These are phyloP conservation scores for Leptographium procerum DNA, from an alignment of 2,329 filamentous ascomycete species.

Conservation along the genomic window DNA sequence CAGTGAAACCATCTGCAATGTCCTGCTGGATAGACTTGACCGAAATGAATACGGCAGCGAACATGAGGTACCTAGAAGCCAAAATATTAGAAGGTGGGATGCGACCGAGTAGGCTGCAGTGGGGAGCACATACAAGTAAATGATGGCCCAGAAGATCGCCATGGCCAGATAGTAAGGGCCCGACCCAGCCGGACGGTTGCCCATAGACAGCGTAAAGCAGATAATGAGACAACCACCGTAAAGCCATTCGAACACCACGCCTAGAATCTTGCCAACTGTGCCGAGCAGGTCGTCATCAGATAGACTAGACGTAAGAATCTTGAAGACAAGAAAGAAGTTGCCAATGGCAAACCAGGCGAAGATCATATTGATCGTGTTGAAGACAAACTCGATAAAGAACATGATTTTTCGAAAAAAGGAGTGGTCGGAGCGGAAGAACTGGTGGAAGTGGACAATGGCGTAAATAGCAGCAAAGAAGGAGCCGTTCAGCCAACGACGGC, in stretches of 20 bases:
- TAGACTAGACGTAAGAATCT: conserved; percentile 83
- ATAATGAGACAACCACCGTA: conserved; percentile 87
- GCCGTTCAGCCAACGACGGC: conserved; percentile 94
- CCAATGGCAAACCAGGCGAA: conserved; percentile 98
- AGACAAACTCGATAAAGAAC: conserved; percentile 86
- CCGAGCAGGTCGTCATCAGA: conserved; percentile 60
- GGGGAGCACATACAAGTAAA: conserved; percentile 63
- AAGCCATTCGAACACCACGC: conserved; percentile 89
- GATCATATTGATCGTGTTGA: conserved; percentile 92
- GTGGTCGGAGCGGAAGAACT: conserved; percentile 90
- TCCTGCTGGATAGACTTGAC: conserved; percentile 73
- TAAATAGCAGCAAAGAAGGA: conserved; percentile 98
- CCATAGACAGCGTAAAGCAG: conserved; percentile 88
- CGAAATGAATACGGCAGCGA: conserved; percentile 89
- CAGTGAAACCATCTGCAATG: conserved; percentile 54
- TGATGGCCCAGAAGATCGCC: conserved; percentile 95
- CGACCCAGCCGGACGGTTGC: conserved; percentile 88
- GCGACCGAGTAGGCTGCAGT: background rate
- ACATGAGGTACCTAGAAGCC: conserved; percentile 64
- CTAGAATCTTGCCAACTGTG: conserved; percentile 64
- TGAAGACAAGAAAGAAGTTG: conserved; percentile 99
- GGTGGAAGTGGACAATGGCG: conserved; percentile 86
- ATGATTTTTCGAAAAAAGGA: conserved; percentile 76
- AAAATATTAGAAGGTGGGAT: conserved; percentile 11
- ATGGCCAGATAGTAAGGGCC: conserved; percentile 91